Evolutionary conservation across 805 yeast genomes (phyloP), one percentile per base, ranked within the genome.

Genomic region (Starmerella scarabaei): DNA sequence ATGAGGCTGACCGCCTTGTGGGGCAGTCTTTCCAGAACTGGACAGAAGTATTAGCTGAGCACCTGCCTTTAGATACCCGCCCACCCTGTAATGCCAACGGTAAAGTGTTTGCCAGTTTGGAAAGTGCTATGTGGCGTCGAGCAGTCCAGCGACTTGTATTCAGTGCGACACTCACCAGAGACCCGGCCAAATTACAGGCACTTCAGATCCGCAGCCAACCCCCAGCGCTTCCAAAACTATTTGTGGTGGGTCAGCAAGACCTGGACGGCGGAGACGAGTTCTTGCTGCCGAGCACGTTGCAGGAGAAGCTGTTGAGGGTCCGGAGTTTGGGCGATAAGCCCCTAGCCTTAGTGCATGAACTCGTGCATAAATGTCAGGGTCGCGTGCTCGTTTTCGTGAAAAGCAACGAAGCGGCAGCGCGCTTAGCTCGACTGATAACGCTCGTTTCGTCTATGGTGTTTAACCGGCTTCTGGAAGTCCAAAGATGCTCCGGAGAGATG

Each of bases 1-100:
- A 88, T 61, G 98, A 88, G 61, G 94, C 95, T 2, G 98, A 88
- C 62, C 68, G 85, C 49, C 81, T 88, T 84, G 80, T 91, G 48
- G 84, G 83, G 54, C 96, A 91, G 58, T 73, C 81, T 12, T 91
- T 84, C 60, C 96, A 91, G 60, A 84, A 85, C 57, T 91, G 99
- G 99, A 71, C 81, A 62, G 66, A 68, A 55, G 50, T 67, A 64
- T 34, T 66, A 6, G 53, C 54, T 33, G 40, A 37, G 37, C 18
- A 12, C 15, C 36, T 41, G 18, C 51, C 48, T 1, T 33, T 21
- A 2, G 42, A 44, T 5, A 23, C 16, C 17, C 33, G 35, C 27
- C 53, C 49, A 1, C 33, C 38, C 3, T 23, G 26, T 23, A 23
- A 11, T 11, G 26, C 11, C 11, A 11, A 23, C 11, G 11, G 11